phyloP scores from a whole-genome alignment of 1,284 basidiomycete genomes.

The Inonotus obliquus region DNA sequence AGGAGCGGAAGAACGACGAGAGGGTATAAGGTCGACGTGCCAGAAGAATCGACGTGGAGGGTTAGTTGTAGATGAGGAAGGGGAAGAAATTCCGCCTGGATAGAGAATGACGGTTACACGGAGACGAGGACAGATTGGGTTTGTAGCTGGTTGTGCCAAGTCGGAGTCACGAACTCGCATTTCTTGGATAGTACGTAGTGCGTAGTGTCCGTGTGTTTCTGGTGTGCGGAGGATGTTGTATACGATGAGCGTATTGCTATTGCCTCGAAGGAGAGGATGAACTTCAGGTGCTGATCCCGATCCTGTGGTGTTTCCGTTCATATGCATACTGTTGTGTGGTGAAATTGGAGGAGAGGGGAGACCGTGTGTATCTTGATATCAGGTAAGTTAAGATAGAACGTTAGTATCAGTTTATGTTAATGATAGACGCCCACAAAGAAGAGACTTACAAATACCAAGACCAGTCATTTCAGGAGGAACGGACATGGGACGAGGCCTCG shows the following conservation, averaged over 20 bases:
- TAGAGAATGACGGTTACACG: slow-evolving; percentile 5
- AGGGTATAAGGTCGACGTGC: slow-evolving; percentile 1
- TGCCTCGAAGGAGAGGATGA: slow-evolving; percentile 10
- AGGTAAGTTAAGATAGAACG: not conserved
- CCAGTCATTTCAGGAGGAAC: slow-evolving; percentile 4
- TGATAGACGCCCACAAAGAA: not conserved
- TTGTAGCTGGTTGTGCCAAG: not conserved
- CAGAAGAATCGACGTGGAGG: slow-evolving; percentile 4
- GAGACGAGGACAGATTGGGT: not conserved
- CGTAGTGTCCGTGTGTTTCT: not conserved
- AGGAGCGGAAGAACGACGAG: slow-evolving; percentile 14
- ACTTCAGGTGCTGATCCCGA: not conserved
- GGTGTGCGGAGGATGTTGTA: slow-evolving; percentile 11
- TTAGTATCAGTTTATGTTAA: not conserved
- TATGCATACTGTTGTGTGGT: not conserved
- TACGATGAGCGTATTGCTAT: not conserved
- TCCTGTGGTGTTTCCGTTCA: not conserved
- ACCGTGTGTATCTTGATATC: not conserved
- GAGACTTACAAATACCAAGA: slow-evolving; percentile 14
- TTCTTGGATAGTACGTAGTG: not conserved
- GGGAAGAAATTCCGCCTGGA: not conserved
- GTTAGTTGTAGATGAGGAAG: too few species aligned
- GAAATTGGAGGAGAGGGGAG: slow-evolving; percentile 2
- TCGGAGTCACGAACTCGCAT: not conserved
- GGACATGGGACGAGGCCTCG: slow-evolving; percentile 9